A percentile compares a stretch with the other conserved stretches of the same genome.
These are phyloP conservation scores for Plantago coronopus DNA, from an alignment of 305 asterid species.

Conservation along the genomic window DNA sequence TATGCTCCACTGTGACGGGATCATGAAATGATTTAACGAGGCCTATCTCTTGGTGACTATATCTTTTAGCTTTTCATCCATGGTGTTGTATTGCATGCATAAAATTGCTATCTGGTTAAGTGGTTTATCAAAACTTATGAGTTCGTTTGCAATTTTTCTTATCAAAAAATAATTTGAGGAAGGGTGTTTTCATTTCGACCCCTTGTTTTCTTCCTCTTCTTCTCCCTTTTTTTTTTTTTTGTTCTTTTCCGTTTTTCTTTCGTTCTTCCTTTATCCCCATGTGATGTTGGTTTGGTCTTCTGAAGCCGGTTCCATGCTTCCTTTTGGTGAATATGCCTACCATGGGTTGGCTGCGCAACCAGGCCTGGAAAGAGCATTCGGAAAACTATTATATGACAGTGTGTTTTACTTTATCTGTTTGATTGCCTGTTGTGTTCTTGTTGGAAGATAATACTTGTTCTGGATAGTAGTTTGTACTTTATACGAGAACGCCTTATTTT, in stretches of 20 bases:
- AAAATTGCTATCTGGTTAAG: neutral
- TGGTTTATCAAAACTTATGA: neutral
- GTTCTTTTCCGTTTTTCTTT: too few species aligned
- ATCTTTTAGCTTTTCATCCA: too few species aligned
- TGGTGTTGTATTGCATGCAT: neutral
- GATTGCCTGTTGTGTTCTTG: slow-evolving; percentile 7
- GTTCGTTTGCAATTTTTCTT: neutral
- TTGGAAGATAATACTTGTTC: neutral
- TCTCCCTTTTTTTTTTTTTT: too few species aligned
- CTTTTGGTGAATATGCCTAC: neutral
- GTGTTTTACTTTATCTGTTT: slow-evolving; percentile 10
- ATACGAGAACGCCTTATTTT: neutral
- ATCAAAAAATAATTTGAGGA: neutral
- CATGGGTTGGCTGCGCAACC: neutral
- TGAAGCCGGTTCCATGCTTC: neutral
- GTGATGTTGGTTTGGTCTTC: neutral
- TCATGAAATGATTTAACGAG: neutral
- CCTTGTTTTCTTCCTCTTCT: too few species aligned
- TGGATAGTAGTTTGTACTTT: slow-evolving; percentile 5
- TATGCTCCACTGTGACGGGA: neutral
- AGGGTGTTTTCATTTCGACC: neutral
- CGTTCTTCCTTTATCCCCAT: too few species aligned
- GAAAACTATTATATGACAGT: neutral
- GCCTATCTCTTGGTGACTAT: neutral
- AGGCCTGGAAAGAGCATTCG: neutral